These are phyloP conservation scores for Chloranthus sessilifolius DNA, from an alignment of 164 flowering plant genomes.

Conservation along the genomic window DNA sequence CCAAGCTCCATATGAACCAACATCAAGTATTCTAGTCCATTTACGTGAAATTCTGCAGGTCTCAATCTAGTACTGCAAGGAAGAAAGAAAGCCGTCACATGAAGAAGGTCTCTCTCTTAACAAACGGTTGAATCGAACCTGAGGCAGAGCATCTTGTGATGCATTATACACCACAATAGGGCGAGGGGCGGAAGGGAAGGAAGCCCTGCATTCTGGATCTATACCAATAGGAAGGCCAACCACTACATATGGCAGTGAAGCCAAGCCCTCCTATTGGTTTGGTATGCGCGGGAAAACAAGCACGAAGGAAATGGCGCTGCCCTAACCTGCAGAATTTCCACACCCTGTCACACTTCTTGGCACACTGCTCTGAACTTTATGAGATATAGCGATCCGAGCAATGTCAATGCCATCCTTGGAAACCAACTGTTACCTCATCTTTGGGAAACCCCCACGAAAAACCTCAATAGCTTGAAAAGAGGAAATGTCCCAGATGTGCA, in stretches of 20 bases:
- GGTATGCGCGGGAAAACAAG: neutral
- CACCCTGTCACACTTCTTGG: too few relatives aligned
- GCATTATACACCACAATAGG: neutral
- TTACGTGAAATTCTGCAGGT: too few relatives aligned
- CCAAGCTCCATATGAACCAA: too few relatives aligned
- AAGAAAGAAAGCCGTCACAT: neutral
- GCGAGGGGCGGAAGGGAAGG: neutral
- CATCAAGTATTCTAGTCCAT: too few relatives aligned
- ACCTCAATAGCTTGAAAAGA: too few relatives aligned
- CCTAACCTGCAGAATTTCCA: neutral
- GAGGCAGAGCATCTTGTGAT: neutral
- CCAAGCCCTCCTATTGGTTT: neutral
- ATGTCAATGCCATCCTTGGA: too few relatives aligned
- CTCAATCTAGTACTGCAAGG: too few relatives aligned
- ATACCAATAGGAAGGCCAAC: neutral
- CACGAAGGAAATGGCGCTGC: neutral
- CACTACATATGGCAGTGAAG: neutral
- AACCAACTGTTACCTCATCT: too few relatives aligned
- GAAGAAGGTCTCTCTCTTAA: neutral
- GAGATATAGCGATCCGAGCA: too few relatives aligned
- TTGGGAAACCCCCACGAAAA: too few relatives aligned
- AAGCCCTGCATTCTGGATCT: neutral
- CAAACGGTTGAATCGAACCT: neutral
- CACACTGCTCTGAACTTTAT: too few relatives aligned
- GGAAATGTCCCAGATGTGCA: too few relatives aligned